Evolutionary conservation across 2,329 filamentous ascomycete genomes (phyloP), one percentile per base, ranked within the genome.

Genomic region (Capronia americana): DNA sequence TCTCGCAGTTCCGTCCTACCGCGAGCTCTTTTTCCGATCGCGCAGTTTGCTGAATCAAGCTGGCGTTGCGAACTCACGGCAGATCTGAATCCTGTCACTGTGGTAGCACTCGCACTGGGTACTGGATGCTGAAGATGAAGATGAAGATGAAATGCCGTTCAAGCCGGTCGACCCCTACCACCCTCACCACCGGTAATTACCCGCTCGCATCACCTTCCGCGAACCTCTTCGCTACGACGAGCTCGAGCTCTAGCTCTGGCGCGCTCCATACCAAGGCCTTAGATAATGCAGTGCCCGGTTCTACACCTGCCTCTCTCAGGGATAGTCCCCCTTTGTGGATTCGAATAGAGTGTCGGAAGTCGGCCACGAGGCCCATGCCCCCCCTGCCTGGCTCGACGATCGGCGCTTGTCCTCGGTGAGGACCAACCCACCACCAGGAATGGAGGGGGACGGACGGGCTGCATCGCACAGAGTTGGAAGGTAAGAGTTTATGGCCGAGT

Each of bases 291-390:
- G 10, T 46, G 56, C 20, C 41, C 41, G 23, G 12, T 41, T 41
- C 14, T 1, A 41, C 38, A 44, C 57, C 41, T 34, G 17, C 8
- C 28, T 14, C 6, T 24, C 20, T 12, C 7, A 17, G 48, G 24
- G 48, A 28, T 51, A 28, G 48, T 23, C 3, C 20, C 20, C 20
- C 20, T 11, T 51, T 3, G 14, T 6, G 20, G 24, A 24, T 61
- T 61, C 58, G 32, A 54, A 61, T 44, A 61, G 30, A 54, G 14
- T 34, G 26, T 61, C 58, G 58, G 58, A 17, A 54, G 14, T 61
- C 46, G 30, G 48, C 58, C 58, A 61, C 58, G 58, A 34, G 30
- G 53, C 20, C 24, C 48, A 44, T n/a, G 38, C 17, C 14, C 14
- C 34, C 32, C 32, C 10, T 34, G 32, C 4, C 32, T 34, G 32